phyloP scores from a whole-genome alignment of 2,329 filamentous ascomycete genomes.

The Penicillium sp. region DNA sequence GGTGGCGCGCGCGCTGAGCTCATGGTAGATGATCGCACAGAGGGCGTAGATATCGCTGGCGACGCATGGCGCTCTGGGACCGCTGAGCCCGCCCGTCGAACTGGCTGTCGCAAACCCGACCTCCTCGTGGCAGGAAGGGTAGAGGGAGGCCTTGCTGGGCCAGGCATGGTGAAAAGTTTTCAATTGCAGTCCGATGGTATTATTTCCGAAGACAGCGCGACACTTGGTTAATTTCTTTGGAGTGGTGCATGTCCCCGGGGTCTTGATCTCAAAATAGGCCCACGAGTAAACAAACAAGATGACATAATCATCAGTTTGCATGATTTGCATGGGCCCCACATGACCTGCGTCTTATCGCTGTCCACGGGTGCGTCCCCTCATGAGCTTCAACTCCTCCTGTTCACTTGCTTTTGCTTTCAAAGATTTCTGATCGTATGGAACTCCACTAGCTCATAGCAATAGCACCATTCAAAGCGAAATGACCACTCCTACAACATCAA shows the following conservation, averaged over 20 bases:
- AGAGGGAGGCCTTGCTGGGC: slow-evolving; percentile 52
- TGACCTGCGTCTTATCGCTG: slow-evolving; percentile 16
- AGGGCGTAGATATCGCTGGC: slow-evolving; percentile 71
- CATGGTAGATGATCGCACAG: slow-evolving; percentile 59
- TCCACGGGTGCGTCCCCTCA: neutral
- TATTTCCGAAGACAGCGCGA: neutral
- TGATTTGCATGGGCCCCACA: slow-evolving; percentile 18
- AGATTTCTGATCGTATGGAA: neutral
- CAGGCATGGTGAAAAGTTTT: slow-evolving; percentile 50
- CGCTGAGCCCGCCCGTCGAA: slow-evolving; percentile 55
- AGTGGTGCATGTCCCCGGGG: slow-evolving; percentile 9
- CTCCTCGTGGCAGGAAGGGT: slow-evolving; percentile 52
- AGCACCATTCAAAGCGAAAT: slow-evolving; percentile 27
- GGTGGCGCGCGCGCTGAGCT: slow-evolving; percentile 38
- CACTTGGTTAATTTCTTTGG: neutral
- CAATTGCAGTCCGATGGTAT: neutral
- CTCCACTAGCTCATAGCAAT: neutral
- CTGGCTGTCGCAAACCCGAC: slow-evolving; percentile 53
- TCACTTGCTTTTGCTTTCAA: neutral
- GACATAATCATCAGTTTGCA: neutral
- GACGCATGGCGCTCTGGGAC: slow-evolving; percentile 62
- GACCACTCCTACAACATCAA: slow-evolving; percentile 35
- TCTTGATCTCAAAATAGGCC: neutral
- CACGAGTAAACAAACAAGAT: too few species aligned
- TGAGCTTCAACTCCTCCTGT: neutral